phyloP scores from a whole-genome alignment of 257 asterid species.

The Striga asiatica region DNA sequence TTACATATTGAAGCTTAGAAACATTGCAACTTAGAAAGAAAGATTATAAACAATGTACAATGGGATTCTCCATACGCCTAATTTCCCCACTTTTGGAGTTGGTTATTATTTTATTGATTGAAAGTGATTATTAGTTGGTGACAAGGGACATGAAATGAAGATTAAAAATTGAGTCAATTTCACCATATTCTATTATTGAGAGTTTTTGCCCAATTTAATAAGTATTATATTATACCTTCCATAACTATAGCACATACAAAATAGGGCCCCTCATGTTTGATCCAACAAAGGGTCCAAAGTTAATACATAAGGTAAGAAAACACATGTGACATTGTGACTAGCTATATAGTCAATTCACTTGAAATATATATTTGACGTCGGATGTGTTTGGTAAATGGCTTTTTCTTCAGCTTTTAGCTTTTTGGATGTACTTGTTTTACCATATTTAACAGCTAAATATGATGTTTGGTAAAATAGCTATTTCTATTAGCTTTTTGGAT shows the following conservation, averaged over 20 bases:
- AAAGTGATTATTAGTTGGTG: conserved; percentile 5
- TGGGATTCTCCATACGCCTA: conserved; percentile 6
- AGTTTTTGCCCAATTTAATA: conserved; percentile 16
- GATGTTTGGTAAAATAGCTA: too few relatives aligned
- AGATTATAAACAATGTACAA: not conserved
- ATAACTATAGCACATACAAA: not conserved
- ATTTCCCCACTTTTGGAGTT: conserved; percentile 11
- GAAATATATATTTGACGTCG: too few relatives aligned
- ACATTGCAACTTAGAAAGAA: not conserved
- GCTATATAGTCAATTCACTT: too few relatives aligned
- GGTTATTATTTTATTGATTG: conserved; percentile 1
- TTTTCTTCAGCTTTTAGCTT: too few relatives aligned
- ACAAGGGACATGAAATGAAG: not conserved
- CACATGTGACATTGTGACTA: too few relatives aligned
- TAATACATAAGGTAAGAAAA: too few relatives aligned
- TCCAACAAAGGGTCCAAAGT: conserved; percentile 7
- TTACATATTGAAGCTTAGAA: not conserved
- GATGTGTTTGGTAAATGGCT: too few relatives aligned
- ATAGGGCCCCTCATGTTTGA: not conserved
- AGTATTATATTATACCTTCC: not conserved
- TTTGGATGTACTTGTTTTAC: too few relatives aligned
- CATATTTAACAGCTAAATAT: too few relatives aligned
- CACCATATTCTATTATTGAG: conserved; percentile 27
- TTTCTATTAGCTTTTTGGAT: too few relatives aligned
- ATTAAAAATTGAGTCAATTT: conserved; percentile 22